A percentile compares a stretch with the other conserved stretches of the same genome.
Evolutionary conservation across 306 rosid genomes (phyloP).

Genomic region (Gastrolobium villosum): DNA sequence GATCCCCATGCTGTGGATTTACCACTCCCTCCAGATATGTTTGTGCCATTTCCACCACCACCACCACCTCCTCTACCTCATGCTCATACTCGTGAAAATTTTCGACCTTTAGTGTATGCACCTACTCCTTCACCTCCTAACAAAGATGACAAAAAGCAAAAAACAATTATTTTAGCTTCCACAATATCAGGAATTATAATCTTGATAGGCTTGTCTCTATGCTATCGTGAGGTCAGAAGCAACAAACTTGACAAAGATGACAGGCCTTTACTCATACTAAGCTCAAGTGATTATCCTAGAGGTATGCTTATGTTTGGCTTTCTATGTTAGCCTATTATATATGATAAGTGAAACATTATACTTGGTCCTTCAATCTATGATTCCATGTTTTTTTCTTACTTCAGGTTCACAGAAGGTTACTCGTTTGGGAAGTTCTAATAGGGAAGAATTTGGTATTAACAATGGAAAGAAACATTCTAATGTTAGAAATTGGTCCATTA

Average conservation of each 20-base stretch:
- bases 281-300: constrained; percentile 55
- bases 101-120: not conserved
- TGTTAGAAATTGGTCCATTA: constrained; percentile 46
- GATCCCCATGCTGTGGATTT: not conserved
- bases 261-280: constrained; percentile 59
- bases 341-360: constrained; percentile 22
- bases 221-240: constrained; percentile 47
- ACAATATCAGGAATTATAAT: constrained; percentile 48
- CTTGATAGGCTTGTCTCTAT: constrained; percentile 52
- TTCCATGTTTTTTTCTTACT: constrained; percentile 23
- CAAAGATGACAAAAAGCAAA: not conserved
- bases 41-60: constrained; percentile 35
- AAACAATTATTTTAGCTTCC: constrained; percentile 29
- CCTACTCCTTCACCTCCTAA: constrained; percentile 29
- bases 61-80: not conserved
- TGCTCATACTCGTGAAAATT: not conserved
- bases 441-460: constrained; percentile 46
- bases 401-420: constrained; percentile 65
- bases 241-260: constrained; percentile 56
- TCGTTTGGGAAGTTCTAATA: constrained; percentile 51
- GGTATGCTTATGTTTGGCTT: constrained; percentile 56
- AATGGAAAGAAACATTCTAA: constrained; percentile 46
- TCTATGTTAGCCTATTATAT: not conserved
- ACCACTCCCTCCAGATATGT: constrained; percentile 34
- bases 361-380: constrained; percentile 36